Conservation (phyloP, 83 land plant genomes). For the Larix sibirica region DNA sequence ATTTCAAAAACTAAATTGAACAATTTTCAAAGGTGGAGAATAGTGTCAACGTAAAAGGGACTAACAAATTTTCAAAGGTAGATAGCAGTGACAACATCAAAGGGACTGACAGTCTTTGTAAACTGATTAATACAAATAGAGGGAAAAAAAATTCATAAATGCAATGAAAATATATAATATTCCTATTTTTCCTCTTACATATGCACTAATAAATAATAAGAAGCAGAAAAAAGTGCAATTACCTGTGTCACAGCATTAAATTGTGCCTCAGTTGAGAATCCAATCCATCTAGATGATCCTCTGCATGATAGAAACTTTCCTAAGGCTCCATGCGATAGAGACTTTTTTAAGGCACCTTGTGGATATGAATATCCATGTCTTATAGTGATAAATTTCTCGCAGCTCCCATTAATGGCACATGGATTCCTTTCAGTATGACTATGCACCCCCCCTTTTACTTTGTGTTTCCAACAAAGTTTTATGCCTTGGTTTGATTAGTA, state of each 20-base stretch:
- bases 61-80: background rate
- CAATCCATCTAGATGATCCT: background rate
- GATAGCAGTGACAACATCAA: background rate
- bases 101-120: background rate
- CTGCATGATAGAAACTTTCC: background rate
- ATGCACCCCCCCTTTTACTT: no score
- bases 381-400: background rate
- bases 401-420: background rate
- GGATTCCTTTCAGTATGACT: no score
- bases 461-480: no score
- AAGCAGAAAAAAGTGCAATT: background rate
- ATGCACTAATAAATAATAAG: background rate
- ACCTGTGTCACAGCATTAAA: background rate
- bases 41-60: background rate
- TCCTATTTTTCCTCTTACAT: background rate
- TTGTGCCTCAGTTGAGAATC: background rate
- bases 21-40: background rate
- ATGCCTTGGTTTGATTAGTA: no score
- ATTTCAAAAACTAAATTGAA: background rate
- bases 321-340: no score
- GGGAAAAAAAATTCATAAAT: background rate
- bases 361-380: background rate
- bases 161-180: background rate
- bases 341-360: slow-evolving; percentile 3
- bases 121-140: background rate